Percentiles rank a stretch among this genome's conserved stretches.
phyloP scores from a whole-genome alignment of 306 rosid genomes.

The Medicago arabica region DNA sequence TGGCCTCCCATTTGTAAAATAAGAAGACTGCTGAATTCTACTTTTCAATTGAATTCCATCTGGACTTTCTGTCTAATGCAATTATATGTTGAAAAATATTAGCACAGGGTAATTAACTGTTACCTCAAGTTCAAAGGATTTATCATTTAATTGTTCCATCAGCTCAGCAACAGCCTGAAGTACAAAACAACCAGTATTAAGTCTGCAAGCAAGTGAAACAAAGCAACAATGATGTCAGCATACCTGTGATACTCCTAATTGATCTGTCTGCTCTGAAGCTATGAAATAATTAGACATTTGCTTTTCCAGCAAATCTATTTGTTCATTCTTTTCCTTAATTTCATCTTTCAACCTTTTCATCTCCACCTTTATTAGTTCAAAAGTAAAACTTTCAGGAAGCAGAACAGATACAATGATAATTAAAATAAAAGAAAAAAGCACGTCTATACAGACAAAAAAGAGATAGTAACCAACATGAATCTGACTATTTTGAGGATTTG shows the following conservation, averaged over 20 bases:
- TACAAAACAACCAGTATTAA: constrained; percentile 48
- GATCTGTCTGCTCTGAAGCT: constrained; percentile 64
- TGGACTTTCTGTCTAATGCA: constrained; percentile 33
- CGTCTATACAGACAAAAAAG: constrained; percentile 33
- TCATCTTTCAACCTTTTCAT: constrained; percentile 75
- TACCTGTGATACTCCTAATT: constrained; percentile 75
- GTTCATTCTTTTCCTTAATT: constrained; percentile 75
- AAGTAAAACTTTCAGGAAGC: constrained; percentile 45
- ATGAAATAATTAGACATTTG: constrained; percentile 61
- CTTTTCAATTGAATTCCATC: constrained; percentile 38
- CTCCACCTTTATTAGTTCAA: constrained; percentile 61
- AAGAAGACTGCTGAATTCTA: constrained; percentile 14
- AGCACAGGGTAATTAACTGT: constrained; percentile 45
- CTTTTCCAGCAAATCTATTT: constrained; percentile 83
- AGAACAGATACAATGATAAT: constrained; percentile 34
- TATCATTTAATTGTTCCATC: constrained; percentile 82
- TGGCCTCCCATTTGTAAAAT: constrained; percentile 33
- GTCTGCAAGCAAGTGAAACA: constrained; percentile 40
- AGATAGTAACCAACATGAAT: constrained; percentile 63
- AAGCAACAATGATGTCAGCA: constrained; percentile 41
- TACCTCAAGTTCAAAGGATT: constrained; percentile 97
- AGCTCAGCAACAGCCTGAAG: constrained; percentile 79
- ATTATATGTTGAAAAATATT: constrained; percentile 25
- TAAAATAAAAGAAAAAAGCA: constrained; percentile 10
- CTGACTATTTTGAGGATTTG: constrained; percentile 74